phyloP scores from a whole-genome alignment of 208 protist species.

The Trypanosoma boissoni region DNA sequence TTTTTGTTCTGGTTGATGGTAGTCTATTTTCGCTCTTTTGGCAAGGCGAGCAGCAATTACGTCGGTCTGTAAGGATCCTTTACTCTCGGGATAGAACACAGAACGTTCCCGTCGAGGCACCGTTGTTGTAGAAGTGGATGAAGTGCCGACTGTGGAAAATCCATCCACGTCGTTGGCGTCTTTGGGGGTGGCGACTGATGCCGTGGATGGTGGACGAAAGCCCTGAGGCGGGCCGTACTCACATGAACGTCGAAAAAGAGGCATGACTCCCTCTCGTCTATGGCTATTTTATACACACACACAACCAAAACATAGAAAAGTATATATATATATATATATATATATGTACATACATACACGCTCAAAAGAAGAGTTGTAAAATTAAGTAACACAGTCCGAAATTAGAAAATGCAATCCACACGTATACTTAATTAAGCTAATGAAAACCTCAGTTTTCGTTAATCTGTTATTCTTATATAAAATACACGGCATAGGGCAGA shows the following conservation, averaged over 20 bases:
- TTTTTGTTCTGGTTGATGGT: constrained; percentile 54
- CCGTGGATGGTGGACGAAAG: constrained; percentile 35
- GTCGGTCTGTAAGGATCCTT: constrained; percentile 22
- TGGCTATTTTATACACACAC: no score
- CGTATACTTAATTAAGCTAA: no score
- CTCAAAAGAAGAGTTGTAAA: no score
- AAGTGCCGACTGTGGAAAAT: neutral
- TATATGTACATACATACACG: no score
- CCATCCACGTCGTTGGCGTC: constrained; percentile 1
- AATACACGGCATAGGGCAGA: no score
- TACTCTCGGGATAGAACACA: constrained; percentile 25
- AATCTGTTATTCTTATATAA: no score
- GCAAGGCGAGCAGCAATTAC: constrained; percentile 43
- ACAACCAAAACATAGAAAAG: no score
- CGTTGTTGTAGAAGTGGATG: neutral
- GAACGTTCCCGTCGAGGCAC: constrained; percentile 2
- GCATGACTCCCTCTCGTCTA: constrained; percentile 17
- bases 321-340: neutral
- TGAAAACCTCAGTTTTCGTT: no score
- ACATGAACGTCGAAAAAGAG: constrained; percentile 32
- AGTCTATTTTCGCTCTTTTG: constrained; percentile 58
- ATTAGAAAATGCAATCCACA: no score
- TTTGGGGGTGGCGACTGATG: constrained; percentile 5
- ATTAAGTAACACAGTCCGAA: no score
- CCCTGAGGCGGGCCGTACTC: constrained; percentile 23